A percentile compares a stretch with the other conserved stretches of the same genome.
These are phyloP conservation scores for Cardiospermum halicacabum DNA, from an alignment of 345 rosid species.

Conservation along the genomic window DNA sequence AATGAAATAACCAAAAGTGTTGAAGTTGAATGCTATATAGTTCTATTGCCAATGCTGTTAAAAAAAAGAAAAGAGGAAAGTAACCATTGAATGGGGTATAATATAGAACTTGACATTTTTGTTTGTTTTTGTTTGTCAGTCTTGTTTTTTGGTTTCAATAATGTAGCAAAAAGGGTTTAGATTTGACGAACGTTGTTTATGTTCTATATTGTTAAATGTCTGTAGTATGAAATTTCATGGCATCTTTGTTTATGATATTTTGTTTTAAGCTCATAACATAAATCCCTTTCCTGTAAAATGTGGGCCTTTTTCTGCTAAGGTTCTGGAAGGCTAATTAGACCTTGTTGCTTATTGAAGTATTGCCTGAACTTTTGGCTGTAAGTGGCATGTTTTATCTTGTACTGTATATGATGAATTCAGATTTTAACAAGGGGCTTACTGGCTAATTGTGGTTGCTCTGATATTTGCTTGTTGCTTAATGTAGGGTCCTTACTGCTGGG, in stretches of 20 bases:
- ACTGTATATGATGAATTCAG: neutral
- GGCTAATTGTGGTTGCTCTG: neutral
- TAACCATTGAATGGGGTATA: no score
- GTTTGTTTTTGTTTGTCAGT: no score
- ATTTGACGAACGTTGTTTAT: neutral
- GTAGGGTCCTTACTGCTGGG: constrained; percentile 90
- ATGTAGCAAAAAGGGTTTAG: neutral
- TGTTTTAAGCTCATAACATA: neutral
- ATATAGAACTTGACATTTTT: no score
- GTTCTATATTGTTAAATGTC: neutral
- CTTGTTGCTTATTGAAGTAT: neutral
- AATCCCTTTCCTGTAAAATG: neutral
- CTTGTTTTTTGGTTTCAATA: no score
- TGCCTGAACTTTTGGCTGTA: neutral
- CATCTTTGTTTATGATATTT: neutral
- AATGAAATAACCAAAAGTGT: neutral
- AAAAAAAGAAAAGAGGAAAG: no score
- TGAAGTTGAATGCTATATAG: neutral
- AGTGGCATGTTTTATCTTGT: neutral
- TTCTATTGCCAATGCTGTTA: neutral
- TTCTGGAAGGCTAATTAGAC: neutral
- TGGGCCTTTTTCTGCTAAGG: neutral
- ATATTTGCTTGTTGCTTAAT: constrained; percentile 5
- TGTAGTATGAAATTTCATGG: neutral
- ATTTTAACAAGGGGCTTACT: neutral